Evolutionary conservation across 2,329 filamentous ascomycete species (phyloP).

Genomic region (Aureobasidium namibiae): DNA sequence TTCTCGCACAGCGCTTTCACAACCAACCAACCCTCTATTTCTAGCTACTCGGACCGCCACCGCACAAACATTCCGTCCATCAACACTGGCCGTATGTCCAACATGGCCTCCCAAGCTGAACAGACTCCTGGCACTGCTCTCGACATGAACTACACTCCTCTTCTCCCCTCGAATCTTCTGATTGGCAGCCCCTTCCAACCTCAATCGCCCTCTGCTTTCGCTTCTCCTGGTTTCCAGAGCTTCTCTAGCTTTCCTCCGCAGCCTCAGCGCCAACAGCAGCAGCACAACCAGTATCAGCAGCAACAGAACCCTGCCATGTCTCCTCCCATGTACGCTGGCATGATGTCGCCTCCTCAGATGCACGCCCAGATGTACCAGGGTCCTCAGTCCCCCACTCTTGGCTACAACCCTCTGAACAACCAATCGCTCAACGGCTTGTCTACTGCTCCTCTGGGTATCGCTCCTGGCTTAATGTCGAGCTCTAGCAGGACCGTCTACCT

Average conservation of each 20-base stretch:
- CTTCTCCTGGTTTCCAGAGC: slow-evolving; percentile 84
- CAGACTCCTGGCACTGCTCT: slow-evolving; percentile 79
- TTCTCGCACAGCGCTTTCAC: slow-evolving; percentile 90
- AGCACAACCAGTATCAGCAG: slow-evolving; percentile 56
- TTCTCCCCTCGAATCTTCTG: slow-evolving; percentile 88
- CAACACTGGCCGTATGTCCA: slow-evolving; percentile 63
- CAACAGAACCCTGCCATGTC: slow-evolving; percentile 55
- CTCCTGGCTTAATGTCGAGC: slow-evolving; percentile 72
- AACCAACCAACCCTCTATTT: slow-evolving; percentile 63
- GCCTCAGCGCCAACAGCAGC: slow-evolving; percentile 44
- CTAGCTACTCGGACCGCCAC: slow-evolving; percentile 80
- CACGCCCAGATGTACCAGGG: slow-evolving; percentile 73
- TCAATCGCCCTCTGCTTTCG: slow-evolving; percentile 81
- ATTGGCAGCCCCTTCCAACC: slow-evolving; percentile 96
- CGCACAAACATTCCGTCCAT: slow-evolving; percentile 82
- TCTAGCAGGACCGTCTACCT: slow-evolving; percentile 96
- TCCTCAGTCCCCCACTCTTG: slow-evolving; percentile 77
- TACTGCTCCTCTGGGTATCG: slow-evolving; percentile 66
- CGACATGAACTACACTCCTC: slow-evolving; percentile 97
- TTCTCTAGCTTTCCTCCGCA: slow-evolving; percentile 66
- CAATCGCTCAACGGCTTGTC: slow-evolving; percentile 47
- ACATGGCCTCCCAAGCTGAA: slow-evolving; percentile 62
- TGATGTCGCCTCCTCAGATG: slow-evolving; percentile 79
- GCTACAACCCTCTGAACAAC: slow-evolving; percentile 56
- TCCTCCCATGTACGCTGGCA: slow-evolving; percentile 71